Conservation (phyloP, 2,329 filamentous ascomycete genomes). For the Neofusicoccum parvum region DNA sequence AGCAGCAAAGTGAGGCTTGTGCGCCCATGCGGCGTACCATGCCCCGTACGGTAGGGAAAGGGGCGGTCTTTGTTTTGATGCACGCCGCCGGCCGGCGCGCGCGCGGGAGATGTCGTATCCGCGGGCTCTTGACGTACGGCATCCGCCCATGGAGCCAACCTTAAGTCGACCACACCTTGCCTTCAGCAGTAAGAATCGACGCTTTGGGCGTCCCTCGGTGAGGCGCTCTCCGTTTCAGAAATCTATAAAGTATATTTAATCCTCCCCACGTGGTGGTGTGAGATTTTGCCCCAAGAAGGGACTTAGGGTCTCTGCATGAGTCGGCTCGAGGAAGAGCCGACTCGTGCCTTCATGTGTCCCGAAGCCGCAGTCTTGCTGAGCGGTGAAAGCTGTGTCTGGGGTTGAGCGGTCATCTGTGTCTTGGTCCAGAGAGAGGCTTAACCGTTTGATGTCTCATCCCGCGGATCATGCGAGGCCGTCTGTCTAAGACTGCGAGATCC, state of each 20-base stretch:
- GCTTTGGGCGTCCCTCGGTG: not conserved
- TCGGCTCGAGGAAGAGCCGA: not conserved
- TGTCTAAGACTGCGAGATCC: conserved; percentile 9
- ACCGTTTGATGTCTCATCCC: conserved; percentile 1
- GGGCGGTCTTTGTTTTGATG: conserved; percentile 9
- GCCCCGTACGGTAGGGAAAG: conserved; percentile 2
- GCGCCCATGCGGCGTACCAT: conserved; percentile 16
- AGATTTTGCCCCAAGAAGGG: not conserved
- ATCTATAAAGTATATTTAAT: conserved; percentile 5
- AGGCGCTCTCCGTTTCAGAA: conserved; percentile 5
- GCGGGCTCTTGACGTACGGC: conserved; percentile 12
- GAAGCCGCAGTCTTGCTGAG: not conserved
- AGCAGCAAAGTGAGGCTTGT: conserved; percentile 18
- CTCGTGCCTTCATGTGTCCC: not conserved
- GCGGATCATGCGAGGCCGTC: conserved; percentile 1
- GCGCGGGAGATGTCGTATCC: conserved; percentile 15
- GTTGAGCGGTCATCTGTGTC: not conserved
- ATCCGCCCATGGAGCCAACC: conserved; percentile 15
- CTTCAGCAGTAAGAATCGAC: not conserved
- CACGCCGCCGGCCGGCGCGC: conserved; percentile 15
- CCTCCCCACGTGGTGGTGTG: conserved; percentile 10
- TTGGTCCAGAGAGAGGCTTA: not conserved
- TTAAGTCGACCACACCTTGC: conserved; percentile 17
- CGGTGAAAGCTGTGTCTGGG: not conserved
- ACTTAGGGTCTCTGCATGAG: not conserved